Percentiles rank a stretch among this genome's conserved stretches.
These are phyloP conservation scores for Entomortierella parvispora DNA, from an alignment of 192 early-diverging fungal species.

Conservation along the genomic window DNA sequence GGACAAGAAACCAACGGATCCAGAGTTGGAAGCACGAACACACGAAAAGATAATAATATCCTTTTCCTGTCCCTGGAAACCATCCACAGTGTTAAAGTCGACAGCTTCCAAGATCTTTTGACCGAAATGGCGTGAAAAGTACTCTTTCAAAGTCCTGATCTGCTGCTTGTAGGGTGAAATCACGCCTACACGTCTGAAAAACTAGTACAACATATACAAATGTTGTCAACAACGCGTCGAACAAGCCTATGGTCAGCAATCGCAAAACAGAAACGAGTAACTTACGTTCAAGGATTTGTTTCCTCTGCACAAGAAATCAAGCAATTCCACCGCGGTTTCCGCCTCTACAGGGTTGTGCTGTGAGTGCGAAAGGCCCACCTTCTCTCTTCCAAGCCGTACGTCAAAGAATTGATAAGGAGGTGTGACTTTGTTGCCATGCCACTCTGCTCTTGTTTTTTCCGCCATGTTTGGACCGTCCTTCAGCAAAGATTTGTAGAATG, in stretches of 20 bases:
- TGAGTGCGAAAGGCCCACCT: constrained; percentile 69
- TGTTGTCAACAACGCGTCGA: not conserved
- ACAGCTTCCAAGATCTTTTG: constrained; percentile 70
- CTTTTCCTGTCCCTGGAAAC: constrained; percentile 98
- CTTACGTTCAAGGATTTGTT: constrained; percentile 66
- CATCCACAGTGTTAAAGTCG: constrained; percentile 96
- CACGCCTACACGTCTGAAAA: constrained; percentile 81
- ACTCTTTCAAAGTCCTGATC: constrained; percentile 71
- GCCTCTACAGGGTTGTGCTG: constrained; percentile 86
- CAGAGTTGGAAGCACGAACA: constrained; percentile 74
- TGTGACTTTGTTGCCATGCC: constrained; percentile 74
- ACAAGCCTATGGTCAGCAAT: no score
- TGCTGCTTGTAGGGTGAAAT: constrained; percentile 97
- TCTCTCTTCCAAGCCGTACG: constrained; percentile 72
- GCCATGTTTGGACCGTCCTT: constrained; percentile 80
- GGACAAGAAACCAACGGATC: constrained; percentile 83
- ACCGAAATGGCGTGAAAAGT: constrained; percentile 76
- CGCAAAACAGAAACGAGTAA: no score
- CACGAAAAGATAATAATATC: constrained; percentile 97
- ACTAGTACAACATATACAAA: constrained; percentile 43
- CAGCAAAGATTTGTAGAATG: constrained; percentile 84
- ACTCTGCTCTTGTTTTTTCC: constrained; percentile 67
- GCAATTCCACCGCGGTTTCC: constrained; percentile 73
- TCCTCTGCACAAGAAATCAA: constrained; percentile 68
- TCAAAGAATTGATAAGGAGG: constrained; percentile 87